A percentile compares a stretch with the other conserved stretches of the same genome.
These are phyloP conservation scores for Russula olivacea DNA, from an alignment of 768 basidiomycete species.

Conservation along the genomic window DNA sequence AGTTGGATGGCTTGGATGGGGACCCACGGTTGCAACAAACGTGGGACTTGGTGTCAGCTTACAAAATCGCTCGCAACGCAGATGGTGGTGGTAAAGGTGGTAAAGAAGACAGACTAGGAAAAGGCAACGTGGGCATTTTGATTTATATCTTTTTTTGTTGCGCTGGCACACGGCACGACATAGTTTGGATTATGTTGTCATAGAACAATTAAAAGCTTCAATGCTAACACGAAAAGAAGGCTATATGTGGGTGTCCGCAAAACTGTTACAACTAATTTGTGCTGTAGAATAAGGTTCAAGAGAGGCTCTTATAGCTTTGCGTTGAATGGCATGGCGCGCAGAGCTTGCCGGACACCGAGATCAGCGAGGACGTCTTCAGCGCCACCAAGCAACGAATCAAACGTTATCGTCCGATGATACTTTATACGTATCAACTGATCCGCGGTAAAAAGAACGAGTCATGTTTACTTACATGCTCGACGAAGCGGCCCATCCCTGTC, in stretches of 20 bases:
- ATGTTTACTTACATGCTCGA: constrained; percentile 55
- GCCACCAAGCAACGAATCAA: constrained; percentile 40
- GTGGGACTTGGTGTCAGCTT: constrained; percentile 18
- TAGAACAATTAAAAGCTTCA: constrained; percentile 11
- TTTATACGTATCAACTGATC: constrained; percentile 7
- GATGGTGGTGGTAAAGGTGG: background rate
- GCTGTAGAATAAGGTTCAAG: background rate
- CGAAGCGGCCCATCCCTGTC: constrained; percentile 70
- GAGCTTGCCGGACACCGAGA: constrained; percentile 69
- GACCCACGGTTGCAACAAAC: constrained; percentile 28
- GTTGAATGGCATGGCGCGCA: constrained; percentile 53
- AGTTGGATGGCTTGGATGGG: constrained; percentile 47
- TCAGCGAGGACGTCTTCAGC: constrained; percentile 73
- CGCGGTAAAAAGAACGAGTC: background rate
- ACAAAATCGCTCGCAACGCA: background rate
- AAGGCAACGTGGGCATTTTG: background rate
- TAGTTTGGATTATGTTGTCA: constrained; percentile 14
- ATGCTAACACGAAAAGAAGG: background rate
- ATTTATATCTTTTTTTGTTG: background rate
- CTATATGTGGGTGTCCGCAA: background rate
- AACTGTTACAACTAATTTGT: background rate
- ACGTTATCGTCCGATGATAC: constrained; percentile 41
- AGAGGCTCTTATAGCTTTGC: constrained; percentile 14
- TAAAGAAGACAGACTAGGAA: background rate
- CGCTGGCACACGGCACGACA: background rate